Base-by-base conservation (phyloP, 192 early-diverging fungal genomes). In the Podochytrium sp. region DNA sequence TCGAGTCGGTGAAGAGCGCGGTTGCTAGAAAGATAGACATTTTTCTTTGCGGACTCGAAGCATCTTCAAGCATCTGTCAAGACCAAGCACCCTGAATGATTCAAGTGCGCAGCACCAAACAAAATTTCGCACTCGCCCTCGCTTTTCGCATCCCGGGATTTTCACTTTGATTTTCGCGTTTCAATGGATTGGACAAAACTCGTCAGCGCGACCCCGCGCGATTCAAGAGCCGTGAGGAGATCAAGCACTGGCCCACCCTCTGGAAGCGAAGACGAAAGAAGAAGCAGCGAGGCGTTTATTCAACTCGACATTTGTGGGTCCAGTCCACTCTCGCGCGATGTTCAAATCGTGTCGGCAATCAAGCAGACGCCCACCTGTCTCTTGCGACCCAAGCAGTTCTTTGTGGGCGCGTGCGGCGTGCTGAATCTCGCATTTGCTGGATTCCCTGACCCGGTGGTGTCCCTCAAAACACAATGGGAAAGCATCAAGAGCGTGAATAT, bases 381-480 rank as follows among this genome's bases (percentile, higher is more conserved):
- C 4, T 29, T 65, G 41, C 7, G 14, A 30, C 63, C 63, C 7
- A 7, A n/a, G 14, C 63, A 65, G 27, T 65, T 65, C 38, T 65
- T 65, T 29, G 63, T 65, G 10, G 37, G 40, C 18, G 27, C 38
- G 40, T 29, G 63, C 27, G 63, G 63, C 5, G 40, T 65, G 20
- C 41, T 65, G 10, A 12, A 6, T 16, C 63, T 65, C 38, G 63
- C 63, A 23, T 65, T 65, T 49, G 43, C 63, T 5, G 63, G 63
- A 5, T 65, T 65, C 33, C 63, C 63, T 3, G 63, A 47, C 41
- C 63, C 63, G 3, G 23, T 65, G 5, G 27, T 49, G 63, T 43
- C n/a, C 63, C 38, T 65, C 40, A 65, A 65, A 29, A 18, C 7
- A 29, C 41, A 65, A 38, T 30, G 29, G 33, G 42, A 40, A 29